Evolutionary conservation across 345 rosid genomes (phyloP), one percentile per base, ranked within the genome.

Genomic region (Nephelium lappaceum): DNA sequence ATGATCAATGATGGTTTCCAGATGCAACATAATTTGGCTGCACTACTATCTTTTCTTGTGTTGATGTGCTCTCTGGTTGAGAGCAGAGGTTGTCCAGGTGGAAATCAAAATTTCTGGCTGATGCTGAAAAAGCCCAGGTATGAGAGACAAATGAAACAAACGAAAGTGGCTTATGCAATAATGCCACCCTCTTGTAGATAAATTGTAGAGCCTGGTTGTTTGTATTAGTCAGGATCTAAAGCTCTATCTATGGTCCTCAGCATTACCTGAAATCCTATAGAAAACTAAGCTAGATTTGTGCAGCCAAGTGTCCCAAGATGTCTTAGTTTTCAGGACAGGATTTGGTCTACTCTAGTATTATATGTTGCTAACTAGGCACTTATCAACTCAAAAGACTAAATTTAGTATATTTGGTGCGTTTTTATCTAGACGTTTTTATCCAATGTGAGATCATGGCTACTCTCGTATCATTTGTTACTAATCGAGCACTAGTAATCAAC

Each of bases 1-100:
- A 68, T 67, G 53, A 68, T 39, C 64, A 19, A 21, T 60, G 64
- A 60, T 60, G 8, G 64, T 60, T n/a, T 58, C 63, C 63, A 6
- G 16, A 49, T 3, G 55, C 15, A 1, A 6, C 11, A 1, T 10
- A 0, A 60, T 60, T 21, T 23, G 24, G 63, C 24, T 11, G 31
- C 70, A 38, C n/a, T 18, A 38, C n/a, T 18, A 16, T 5, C 67
- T 14, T 24, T 12, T 25, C 16, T 12, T 63, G 36, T 11, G 11
- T 25, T 62, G 31, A 10, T 62, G 36, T 62, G 16, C 36, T 11
- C 3, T 12, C 8, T 25, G 71, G 62, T 57, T 18, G 21, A 57
- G 62, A 5, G 23, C 11, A 19, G 1, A 57, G 0, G 14, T n/a
- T 67, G 12, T 15, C 42, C 43, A 65, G 19, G 43, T 31, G 19